Conservation (phyloP, 768 basidiomycete species). For the Termitomyces sp. region DNA sequence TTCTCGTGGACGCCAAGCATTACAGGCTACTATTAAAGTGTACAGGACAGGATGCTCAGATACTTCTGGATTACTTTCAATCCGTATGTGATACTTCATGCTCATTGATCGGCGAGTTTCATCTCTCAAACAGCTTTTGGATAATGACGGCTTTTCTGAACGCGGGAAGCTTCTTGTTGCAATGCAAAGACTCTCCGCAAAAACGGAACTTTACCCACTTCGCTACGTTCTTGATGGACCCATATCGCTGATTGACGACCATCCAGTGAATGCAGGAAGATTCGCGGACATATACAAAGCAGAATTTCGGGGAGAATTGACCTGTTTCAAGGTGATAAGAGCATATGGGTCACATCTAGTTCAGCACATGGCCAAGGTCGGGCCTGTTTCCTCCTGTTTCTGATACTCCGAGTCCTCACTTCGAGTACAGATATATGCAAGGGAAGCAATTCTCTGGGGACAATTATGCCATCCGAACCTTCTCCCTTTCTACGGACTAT, state of each 20-base stretch:
- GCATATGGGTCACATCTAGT: neutral
- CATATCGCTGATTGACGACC: neutral
- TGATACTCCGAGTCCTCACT: neutral
- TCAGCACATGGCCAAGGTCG: neutral
- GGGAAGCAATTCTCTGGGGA: conserved; percentile 21
- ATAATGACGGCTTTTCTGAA: neutral
- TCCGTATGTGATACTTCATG: neutral
- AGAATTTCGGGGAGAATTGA: neutral
- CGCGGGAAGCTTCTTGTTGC: conserved; percentile 3
- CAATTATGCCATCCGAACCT: conserved; percentile 26
- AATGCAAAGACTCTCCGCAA: conserved; percentile 4
- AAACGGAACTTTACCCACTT: conserved; percentile 4
- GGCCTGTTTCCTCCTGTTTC: neutral
- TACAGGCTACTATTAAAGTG: neutral
- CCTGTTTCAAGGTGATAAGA: conserved; percentile 8
- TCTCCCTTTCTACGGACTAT: conserved; percentile 26
- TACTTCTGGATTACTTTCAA: conserved; percentile 6
- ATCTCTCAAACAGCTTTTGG: conserved; percentile 1
- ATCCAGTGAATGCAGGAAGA: neutral
- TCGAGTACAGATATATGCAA: conserved; percentile 5
- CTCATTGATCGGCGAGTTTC: neutral
- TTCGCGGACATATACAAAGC: conserved; percentile 2
- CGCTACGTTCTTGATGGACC: neutral
- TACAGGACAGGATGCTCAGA: conserved; percentile 1
- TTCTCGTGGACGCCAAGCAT: neutral